Base-by-base conservation (phyloP, 345 rosid genomes). In the Brassica incana region DNA sequence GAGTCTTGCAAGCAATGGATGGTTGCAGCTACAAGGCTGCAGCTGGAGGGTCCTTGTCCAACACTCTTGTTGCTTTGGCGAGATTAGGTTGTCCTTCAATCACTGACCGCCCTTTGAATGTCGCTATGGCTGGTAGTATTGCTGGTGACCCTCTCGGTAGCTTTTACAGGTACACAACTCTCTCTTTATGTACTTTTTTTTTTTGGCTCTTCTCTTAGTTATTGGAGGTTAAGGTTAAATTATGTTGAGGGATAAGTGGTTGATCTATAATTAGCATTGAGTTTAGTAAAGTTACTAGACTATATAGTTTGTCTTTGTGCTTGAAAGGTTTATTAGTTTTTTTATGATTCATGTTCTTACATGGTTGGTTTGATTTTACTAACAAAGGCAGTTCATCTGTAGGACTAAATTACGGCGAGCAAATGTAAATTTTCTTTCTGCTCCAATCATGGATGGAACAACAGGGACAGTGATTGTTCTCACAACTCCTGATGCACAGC, bases 21-120 rank as follows among this genome's bases (percentile, higher is more conserved):
- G 99, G 99, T 77, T 92, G 99, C 85, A 91, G 91, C 87, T 95
- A 92, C 69, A 95, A 95, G 85, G 99, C 98, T 1, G 99, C 98
- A 54, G 97, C 97, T 69, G 99, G 99, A 67, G 99, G 99, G 15
- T 95, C 99, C 76, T 92, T 95, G 80, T 95, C 99, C 23, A 95
- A 91, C 74, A 95, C 87, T 52, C 85, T 95, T 6, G 99, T 92
- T 61, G 97, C 99, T 36, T 79, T 95, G 54, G 95, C 99, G 10
- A 90, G 98, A 86, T 94, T 95, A 50, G 92, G 97, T 69, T 72
- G 80, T 73, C 84, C 80, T 72, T 85, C 98, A 16, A 68, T 85
- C 16, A 83, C 80, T 69, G 88, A 92, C 67, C 94, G 92, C 58
- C 73, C 89, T 56, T 78, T 92, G 50, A 89, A 86, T 77, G 92